Conservation (phyloP, 352 stramenopile genomes). For the Phytophthora nicotianae region DNA sequence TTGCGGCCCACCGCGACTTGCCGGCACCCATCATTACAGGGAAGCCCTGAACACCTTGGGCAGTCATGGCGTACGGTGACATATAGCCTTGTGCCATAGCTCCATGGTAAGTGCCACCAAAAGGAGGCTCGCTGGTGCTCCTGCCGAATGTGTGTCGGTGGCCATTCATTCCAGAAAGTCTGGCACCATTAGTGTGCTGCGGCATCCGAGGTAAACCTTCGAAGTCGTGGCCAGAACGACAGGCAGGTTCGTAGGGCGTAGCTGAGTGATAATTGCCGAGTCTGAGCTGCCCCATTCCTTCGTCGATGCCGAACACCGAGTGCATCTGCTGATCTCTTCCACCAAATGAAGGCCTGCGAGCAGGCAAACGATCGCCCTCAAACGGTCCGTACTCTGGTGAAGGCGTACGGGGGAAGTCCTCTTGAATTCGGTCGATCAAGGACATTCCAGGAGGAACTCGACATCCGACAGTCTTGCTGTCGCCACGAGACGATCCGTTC, state of each 20-base stretch:
- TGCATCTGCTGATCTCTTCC: conserved; percentile 21
- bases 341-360: conserved; percentile 24
- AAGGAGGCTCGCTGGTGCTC: conserved; percentile 37
- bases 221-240: conserved; percentile 20
- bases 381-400: conserved; percentile 62
- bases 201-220: conserved; percentile 19
- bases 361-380: conserved; percentile 17
- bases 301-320: conserved; percentile 28
- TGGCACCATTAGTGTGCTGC: conserved; percentile 13
- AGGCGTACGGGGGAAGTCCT: conserved; percentile 78
- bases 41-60: conserved; percentile 28
- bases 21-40: conserved; percentile 26
- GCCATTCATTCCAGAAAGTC: conserved; percentile 20
- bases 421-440: conserved; percentile 78
- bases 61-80: conserved; percentile 25
- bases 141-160: conserved; percentile 29
- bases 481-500: conserved; percentile 12
- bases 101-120: conserved; percentile 30
- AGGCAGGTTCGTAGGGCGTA: conserved; percentile 18
- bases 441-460: conserved; percentile 50
- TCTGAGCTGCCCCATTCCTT: conserved; percentile 37
- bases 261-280: conserved; percentile 35
- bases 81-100: conserved; percentile 31
- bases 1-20: conserved; percentile 30
- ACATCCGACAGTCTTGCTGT: conserved; percentile 26